Conservation (phyloP, 1,284 basidiomycete genomes). For the Melampsora medusae region DNA sequence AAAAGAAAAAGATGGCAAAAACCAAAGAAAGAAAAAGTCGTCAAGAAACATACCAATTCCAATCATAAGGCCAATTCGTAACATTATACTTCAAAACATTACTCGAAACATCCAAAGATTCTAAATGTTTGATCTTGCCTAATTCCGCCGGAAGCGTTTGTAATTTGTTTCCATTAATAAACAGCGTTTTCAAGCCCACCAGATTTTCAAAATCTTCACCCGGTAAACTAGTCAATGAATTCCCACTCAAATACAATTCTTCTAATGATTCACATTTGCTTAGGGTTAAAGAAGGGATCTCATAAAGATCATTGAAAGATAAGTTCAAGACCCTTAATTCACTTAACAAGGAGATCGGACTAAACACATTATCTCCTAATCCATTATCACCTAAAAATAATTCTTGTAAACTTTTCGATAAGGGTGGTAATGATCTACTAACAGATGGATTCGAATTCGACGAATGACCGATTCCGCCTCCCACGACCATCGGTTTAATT, state of each 20-base stretch:
- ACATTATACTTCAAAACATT: constrained; percentile 97
- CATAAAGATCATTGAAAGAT: constrained; percentile 92
- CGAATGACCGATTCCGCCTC: background rate
- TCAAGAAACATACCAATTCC: constrained; percentile 76
- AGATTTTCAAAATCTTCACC: constrained; percentile 78
- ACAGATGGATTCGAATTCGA: constrained; percentile 47
- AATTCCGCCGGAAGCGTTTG: constrained; percentile 89
- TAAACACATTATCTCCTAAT: constrained; percentile 77
- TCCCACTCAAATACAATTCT: constrained; percentile 89
- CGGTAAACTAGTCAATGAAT: constrained; percentile 83
- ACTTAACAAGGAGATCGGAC: constrained; percentile 70
- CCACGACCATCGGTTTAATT: background rate
- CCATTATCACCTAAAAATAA: constrained; percentile 88
- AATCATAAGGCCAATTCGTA: constrained; percentile 98
- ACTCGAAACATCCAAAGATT: constrained; percentile 86
- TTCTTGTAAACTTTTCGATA: constrained; percentile 70
- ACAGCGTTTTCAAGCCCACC: constrained; percentile 69
- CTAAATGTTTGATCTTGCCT: constrained; percentile 74
- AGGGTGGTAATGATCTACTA: constrained; percentile 61
- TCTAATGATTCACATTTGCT: constrained; percentile 68
- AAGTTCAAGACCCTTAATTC: constrained; percentile 82
- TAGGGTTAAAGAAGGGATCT: constrained; percentile 75
- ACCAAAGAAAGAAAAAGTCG: background rate
- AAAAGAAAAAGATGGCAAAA: too few relatives aligned
- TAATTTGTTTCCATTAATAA: constrained; percentile 90